phyloP scores from a whole-genome alignment of 2,329 filamentous ascomycete genomes.

The Helotiales sp. region DNA sequence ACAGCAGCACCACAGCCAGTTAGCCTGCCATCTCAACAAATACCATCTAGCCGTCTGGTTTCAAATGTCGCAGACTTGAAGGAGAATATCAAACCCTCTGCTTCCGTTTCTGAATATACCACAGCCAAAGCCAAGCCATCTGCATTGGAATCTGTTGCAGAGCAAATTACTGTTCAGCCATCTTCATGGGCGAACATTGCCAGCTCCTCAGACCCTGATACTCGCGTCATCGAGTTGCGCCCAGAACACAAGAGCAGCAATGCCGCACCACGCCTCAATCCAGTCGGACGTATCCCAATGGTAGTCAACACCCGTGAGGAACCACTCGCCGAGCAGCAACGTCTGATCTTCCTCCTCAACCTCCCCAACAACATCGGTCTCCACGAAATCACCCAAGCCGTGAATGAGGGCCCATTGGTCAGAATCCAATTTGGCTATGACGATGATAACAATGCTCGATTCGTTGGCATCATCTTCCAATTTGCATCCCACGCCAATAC shows the following conservation, averaged over 20 bases:
- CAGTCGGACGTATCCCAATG: constrained; percentile 25
- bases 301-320: constrained; percentile 26
- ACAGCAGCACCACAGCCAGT: not conserved
- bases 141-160: not conserved
- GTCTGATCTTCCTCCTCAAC: constrained; percentile 39
- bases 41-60: not conserved
- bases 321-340: constrained; percentile 30
- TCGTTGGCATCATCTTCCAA: constrained; percentile 40
- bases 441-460: constrained; percentile 28
- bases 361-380: constrained; percentile 36
- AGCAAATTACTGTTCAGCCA: constrained; percentile 12
- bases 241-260: constrained; percentile 6
- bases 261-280: constrained; percentile 21
- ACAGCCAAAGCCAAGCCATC: not conserved
- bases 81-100: not conserved
- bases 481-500: constrained; percentile 32
- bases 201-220: constrained; percentile 24
- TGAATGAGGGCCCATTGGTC: constrained; percentile 39
- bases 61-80: not conserved
- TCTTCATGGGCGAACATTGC: constrained; percentile 40
- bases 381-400: constrained; percentile 37
- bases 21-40: not conserved
- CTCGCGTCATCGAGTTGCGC: constrained; percentile 31
- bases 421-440: constrained; percentile 39
- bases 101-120: not conserved